phyloP scores from a whole-genome alignment of 2,329 filamentous ascomycete species.

The Dichotomopilus funicola region DNA sequence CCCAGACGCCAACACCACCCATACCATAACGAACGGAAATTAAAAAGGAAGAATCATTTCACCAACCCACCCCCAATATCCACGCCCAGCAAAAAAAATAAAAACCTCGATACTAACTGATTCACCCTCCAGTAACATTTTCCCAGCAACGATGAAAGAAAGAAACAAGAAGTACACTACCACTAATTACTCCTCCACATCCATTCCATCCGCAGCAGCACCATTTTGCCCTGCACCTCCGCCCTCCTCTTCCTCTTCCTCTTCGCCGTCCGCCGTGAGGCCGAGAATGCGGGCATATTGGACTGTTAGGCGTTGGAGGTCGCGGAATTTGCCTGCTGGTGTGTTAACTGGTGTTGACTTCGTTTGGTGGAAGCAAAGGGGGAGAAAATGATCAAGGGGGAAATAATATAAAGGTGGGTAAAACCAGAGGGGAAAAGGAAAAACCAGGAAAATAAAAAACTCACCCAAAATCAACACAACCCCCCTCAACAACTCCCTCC shows the following conservation, averaged over 20 bases:
- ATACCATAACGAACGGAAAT: no score
- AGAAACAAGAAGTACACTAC: background rate
- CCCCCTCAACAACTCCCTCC: constrained; percentile 79
- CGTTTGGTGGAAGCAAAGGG: no score
- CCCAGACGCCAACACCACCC: no score
- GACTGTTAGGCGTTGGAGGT: constrained; percentile 88
- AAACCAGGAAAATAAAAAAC: constrained; percentile 28
- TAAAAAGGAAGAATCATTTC: no score
- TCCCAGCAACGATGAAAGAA: background rate
- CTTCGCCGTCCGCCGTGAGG: constrained; percentile 45
- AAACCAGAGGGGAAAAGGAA: no score
- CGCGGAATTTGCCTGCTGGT: constrained; percentile 79
- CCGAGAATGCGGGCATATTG: constrained; percentile 84
- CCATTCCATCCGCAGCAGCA: constrained; percentile 19
- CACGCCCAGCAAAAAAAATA: no score
- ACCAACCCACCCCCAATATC: no score
- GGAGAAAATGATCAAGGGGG: background rate
- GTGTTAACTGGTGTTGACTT: background rate
- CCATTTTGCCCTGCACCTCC: constrained; percentile 33
- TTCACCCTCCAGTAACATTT: background rate
- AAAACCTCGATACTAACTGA: background rate
- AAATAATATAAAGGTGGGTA: background rate
- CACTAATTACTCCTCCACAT: constrained; percentile 14
- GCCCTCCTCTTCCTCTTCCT: constrained; percentile 31
- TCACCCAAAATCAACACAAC: constrained; percentile 88